Conservation (phyloP, 2,329 filamentous ascomycete genomes). For the Fusarium devonianum region DNA sequence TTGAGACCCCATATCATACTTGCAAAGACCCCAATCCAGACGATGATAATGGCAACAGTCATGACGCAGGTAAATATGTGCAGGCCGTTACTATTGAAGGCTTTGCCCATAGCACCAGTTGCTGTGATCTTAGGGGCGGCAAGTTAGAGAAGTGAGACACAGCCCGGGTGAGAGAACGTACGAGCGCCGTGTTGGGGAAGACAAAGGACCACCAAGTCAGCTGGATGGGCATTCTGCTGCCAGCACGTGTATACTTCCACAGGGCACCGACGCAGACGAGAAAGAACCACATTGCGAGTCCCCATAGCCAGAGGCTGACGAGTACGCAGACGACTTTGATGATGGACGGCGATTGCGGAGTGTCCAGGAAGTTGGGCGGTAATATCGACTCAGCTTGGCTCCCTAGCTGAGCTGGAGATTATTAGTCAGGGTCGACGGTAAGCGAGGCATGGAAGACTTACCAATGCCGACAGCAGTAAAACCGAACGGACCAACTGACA, state of each 20-base stretch:
- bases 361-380: slow-evolving; percentile 52
- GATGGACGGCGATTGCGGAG: slow-evolving; percentile 52
- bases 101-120: slow-evolving; percentile 73
- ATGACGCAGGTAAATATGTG: slow-evolving; percentile 73
- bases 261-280: slow-evolving; percentile 79
- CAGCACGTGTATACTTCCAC: slow-evolving; percentile 67
- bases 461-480: slow-evolving; percentile 58
- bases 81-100: slow-evolving; percentile 66
- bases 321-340: slow-evolving; percentile 63
- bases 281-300: slow-evolving; percentile 84
- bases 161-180: slow-evolving; percentile 22
- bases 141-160: slow-evolving; percentile 1
- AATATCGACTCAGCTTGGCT: slow-evolving; percentile 52
- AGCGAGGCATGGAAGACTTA: not conserved
- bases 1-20: slow-evolving; percentile 76
- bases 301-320: slow-evolving; percentile 81
- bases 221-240: slow-evolving; percentile 72
- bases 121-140: slow-evolving; percentile 62
- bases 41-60: slow-evolving; percentile 68
- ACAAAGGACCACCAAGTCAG: slow-evolving; percentile 90
- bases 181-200: slow-evolving; percentile 79
- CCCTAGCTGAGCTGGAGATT: slow-evolving; percentile 52
- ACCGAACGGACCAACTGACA: slow-evolving; percentile 78
- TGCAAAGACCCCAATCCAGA: slow-evolving; percentile 72
- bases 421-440: slow-evolving; percentile 7